Conservation (phyloP, 768 basidiomycete genomes). For the Rhizopogon roseolus region DNA sequence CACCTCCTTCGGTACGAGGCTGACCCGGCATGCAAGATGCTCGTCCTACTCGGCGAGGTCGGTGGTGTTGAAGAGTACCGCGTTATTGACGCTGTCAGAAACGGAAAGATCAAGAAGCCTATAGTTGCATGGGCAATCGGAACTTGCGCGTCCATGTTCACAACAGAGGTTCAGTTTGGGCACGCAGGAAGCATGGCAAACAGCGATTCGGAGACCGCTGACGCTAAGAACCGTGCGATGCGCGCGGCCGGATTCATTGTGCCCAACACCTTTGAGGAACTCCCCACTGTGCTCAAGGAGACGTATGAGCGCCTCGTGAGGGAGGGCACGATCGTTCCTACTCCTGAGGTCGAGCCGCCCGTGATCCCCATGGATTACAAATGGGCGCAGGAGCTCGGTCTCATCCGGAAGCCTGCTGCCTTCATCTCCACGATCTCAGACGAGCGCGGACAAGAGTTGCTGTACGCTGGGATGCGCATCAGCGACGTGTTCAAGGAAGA, state of each 20-base stretch:
- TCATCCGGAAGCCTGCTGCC: conserved; percentile 97
- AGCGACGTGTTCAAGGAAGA: conserved; percentile 98
- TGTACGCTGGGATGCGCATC: conserved; percentile 99
- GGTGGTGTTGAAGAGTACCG: conserved; percentile 99
- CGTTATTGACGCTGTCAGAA: conserved; percentile 96
- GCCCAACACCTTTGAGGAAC: conserved; percentile 95
- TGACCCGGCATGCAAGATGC: conserved; percentile 98
- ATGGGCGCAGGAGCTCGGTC: conserved; percentile 97
- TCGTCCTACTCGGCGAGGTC: conserved; percentile 97
- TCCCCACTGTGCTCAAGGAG: conserved; percentile 78
- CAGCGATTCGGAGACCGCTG: conserved; percentile 95
- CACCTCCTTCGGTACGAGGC: conserved; percentile 96
- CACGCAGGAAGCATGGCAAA: conserved; percentile 99
- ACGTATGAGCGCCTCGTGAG: conserved; percentile 81
- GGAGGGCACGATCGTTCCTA: conserved; percentile 60
- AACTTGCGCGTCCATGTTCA: conserved; percentile 99
- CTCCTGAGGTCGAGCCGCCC: conserved; percentile 83
- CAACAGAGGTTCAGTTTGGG: conserved; percentile 98
- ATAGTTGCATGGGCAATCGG: conserved; percentile 99
- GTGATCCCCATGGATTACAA: conserved; percentile 99
- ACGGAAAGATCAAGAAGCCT: conserved; percentile 92
- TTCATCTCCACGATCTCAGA: conserved; percentile 99
- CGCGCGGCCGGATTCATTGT: conserved; percentile 92
- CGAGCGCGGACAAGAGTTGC: conserved; percentile 96
- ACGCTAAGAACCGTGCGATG: conserved; percentile 97